phyloP scores from a whole-genome alignment of 495 filamentous ascomycete genomes.

The Lasiosphaeris hirsuta region DNA sequence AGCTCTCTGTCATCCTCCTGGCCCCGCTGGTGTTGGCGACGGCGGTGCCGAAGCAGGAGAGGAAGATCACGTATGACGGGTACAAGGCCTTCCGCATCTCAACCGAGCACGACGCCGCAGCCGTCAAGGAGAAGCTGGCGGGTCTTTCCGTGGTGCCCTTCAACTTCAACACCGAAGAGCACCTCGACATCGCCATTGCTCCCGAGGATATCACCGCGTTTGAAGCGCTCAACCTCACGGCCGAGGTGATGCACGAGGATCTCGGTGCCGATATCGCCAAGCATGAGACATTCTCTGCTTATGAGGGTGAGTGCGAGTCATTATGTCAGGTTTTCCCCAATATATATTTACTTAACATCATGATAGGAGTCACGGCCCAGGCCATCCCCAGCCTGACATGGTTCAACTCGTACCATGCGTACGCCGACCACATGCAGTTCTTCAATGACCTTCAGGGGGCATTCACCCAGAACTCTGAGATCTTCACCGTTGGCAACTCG shows the following conservation, averaged over 20 bases:
- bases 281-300: constrained; percentile 21
- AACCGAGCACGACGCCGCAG: constrained; percentile 20
- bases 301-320: constrained; percentile 17
- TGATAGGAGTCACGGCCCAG: constrained; percentile 9
- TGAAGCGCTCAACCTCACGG: constrained; percentile 15
- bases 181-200: constrained; percentile 28
- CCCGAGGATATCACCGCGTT: constrained; percentile 24
- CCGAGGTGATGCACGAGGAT: constrained; percentile 25
- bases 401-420: constrained; percentile 58
- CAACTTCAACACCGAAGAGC: constrained; percentile 28
- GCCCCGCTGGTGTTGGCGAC: constrained; percentile 16
- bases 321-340: background rate
- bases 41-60: constrained; percentile 15
- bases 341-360: background rate
- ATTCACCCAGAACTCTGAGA: constrained; percentile 50
- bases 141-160: constrained; percentile 20
- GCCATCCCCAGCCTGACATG: constrained; percentile 37
- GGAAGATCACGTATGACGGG: constrained; percentile 28
- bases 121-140: constrained; percentile 22
- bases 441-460: constrained; percentile 47
- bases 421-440: constrained; percentile 53
- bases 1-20: constrained; percentile 13
- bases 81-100: constrained; percentile 32
- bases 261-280: constrained; percentile 26
- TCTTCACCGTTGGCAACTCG: constrained; percentile 51